These are phyloP conservation scores for Metschnikowia picachoensis DNA, from an alignment of 805 yeast genomes.

Conservation along the genomic window DNA sequence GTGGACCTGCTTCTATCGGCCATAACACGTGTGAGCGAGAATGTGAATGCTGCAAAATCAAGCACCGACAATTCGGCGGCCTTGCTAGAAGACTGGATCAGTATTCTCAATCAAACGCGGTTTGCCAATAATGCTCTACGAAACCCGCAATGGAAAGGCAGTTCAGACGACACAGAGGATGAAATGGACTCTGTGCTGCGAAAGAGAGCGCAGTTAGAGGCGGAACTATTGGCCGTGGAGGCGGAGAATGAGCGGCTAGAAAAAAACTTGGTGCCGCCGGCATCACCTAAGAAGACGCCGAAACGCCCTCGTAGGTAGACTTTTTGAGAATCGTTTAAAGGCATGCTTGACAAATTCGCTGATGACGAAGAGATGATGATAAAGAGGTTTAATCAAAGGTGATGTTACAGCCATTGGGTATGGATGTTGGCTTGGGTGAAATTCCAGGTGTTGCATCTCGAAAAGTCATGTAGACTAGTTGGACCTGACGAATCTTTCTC, in stretches of 20 bases:
- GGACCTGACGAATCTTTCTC: too few species aligned
- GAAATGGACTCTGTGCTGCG: slow-evolving; percentile 17
- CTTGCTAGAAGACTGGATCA: slow-evolving; percentile 56
- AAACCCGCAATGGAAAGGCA: slow-evolving; percentile 18
- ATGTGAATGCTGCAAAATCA: slow-evolving; percentile 31
- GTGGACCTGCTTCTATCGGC: slow-evolving; percentile 30
- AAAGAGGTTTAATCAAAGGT: too few species aligned
- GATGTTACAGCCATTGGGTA: too few species aligned
- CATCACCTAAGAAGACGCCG: slow-evolving; percentile 25
- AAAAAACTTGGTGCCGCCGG: slow-evolving; percentile 15
- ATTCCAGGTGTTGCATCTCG: too few species aligned
- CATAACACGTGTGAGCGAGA: slow-evolving; percentile 22
- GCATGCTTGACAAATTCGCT: too few species aligned
- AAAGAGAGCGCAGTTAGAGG: slow-evolving; percentile 23
- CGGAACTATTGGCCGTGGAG: slow-evolving; percentile 24
- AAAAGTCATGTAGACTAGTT: too few species aligned
- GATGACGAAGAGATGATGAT: too few species aligned
- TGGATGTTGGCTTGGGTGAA: too few species aligned
- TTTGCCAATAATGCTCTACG: slow-evolving; percentile 40
- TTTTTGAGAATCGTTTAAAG: too few species aligned
- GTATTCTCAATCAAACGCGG: slow-evolving; percentile 58
- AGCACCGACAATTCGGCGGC: slow-evolving; percentile 47
- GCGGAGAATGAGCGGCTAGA: slow-evolving; percentile 25
- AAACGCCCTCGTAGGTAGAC: slow-evolving; percentile 18
- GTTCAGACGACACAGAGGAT: slow-evolving; percentile 17